Evolutionary conservation across 2,329 filamentous ascomycete species (phyloP).

Genomic region (Macrophomina pseudophaseolina): DNA sequence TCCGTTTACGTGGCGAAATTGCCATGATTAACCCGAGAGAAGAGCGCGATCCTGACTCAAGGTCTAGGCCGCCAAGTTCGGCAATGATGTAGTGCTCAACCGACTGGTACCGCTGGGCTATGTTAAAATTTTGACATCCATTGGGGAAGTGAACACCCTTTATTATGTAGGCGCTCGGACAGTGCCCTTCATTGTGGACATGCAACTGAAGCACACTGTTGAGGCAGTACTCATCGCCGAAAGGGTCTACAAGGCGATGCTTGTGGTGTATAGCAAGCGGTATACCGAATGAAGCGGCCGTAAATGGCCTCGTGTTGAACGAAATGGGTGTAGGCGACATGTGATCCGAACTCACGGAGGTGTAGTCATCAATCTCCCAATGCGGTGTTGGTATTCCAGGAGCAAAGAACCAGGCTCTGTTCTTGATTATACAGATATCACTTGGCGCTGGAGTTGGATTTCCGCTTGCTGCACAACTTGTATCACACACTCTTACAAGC

Average conservation of each 20-base stretch:
- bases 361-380: constrained; percentile 23
- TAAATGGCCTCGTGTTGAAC: constrained; percentile 3
- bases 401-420: constrained; percentile 7
- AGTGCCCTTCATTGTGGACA: constrained; percentile 15
- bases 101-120: constrained; percentile 4
- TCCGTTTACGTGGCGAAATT: constrained; percentile 29
- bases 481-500: constrained; percentile 1
- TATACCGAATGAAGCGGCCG: constrained; percentile 8
- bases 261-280: constrained; percentile 11
- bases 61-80: constrained; percentile 29
- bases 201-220: constrained; percentile 28
- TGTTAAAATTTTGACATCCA: constrained; percentile 28
- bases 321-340: neutral
- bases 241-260: constrained; percentile 4
- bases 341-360: neutral
- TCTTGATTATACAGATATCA: constrained; percentile 6
- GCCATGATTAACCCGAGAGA: constrained; percentile 33
- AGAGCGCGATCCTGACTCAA: constrained; percentile 29
- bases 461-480: neutral
- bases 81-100: constrained; percentile 32
- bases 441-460: neutral
- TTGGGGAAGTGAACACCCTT: constrained; percentile 30
- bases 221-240: neutral
- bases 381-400: constrained; percentile 17
- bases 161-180: constrained; percentile 32